Evolutionary conservation across 805 yeast species (phyloP), one percentile per base, ranked within the genome.

Genomic region (Priceomyces haplophilus): DNA sequence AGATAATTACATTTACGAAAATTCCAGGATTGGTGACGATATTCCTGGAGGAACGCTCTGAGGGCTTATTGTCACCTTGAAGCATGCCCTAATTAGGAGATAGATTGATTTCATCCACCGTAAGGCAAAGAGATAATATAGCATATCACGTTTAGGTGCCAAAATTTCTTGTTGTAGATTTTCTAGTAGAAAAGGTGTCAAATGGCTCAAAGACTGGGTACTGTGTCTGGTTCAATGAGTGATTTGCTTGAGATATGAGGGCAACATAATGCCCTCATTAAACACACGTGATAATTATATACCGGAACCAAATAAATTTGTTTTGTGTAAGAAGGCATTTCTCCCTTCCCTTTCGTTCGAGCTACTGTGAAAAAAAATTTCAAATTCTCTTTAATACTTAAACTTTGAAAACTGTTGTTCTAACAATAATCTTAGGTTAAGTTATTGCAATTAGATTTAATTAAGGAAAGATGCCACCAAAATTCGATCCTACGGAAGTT

Each of bases 401-500:
- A 11, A 15, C 13, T 15, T 12, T 10, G 10, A 36, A n/a, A 16
- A 25, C n/a, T 18, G 19, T 23, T 36, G 27, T 36, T 36, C 8
- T 23, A 36, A 25, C 30, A 16, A 20, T 36, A 23, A 36, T 13
- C 39, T 25, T 23, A 36, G 39, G 29, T 23, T 30, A 21, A 36
- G 39, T 36, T 24, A 23, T 36, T 23, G 23, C 39, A 36, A 23
- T 36, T 38, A 41, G 45, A 53, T 47, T 47, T 43, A 44, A 20
- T 45, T 40, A 34, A 46, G 38, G 35, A 55, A 66, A 58, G 50
- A 87, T 88, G 97, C 96, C 96, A 79, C 96, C 96, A 80, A 88
- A 93, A 83, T 83, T 90, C 79, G 99, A 93, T 76, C 99, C 99
- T 71, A 78, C 61, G 81, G 99, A 93, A 87, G 96, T 93, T 73